phyloP scores from a whole-genome alignment of 306 rosid species.

The Mucuna pruriens region DNA sequence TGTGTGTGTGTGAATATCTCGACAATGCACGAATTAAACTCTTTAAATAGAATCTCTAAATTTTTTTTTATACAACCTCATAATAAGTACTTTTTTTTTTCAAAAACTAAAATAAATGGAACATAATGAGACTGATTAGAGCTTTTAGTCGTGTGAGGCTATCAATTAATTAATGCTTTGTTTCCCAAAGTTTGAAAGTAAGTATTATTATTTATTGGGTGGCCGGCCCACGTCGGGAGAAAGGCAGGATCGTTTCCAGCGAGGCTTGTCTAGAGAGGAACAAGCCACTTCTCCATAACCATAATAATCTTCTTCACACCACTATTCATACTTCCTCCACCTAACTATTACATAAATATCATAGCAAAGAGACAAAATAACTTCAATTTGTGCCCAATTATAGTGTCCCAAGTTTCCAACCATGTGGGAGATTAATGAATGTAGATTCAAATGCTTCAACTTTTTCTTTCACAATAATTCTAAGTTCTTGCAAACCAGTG shows the following conservation, averaged over 20 bases:
- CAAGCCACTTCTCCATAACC: constrained; percentile 36
- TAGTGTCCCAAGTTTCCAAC: constrained; percentile 7
- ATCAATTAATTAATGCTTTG: not conserved
- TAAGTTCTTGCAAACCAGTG: too few relatives aligned
- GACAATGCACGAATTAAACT: too few relatives aligned
- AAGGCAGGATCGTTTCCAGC: constrained; percentile 41
- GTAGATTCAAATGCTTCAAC: not conserved
- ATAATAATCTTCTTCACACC: not conserved
- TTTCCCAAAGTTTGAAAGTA: not conserved
- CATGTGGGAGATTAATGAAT: not conserved
- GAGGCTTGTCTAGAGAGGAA: constrained; percentile 45
- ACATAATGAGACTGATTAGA: not conserved
- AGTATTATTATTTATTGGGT: constrained; percentile 43
- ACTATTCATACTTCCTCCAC: constrained; percentile 33
- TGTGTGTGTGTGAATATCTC: too few relatives aligned
- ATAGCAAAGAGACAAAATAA: not conserved
- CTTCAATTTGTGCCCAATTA: not conserved
- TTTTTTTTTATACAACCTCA: too few relatives aligned
- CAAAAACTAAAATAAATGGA: not conserved
- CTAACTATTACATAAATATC: constrained; percentile 12
- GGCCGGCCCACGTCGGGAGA: constrained; percentile 57
- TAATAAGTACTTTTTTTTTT: too few relatives aligned
- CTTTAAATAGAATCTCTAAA: too few relatives aligned
- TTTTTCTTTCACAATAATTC: too few relatives aligned
- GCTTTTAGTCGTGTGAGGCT: not conserved